Conservation (phyloP, 75 land plant species). For the Cunninghamia lanceolata region DNA sequence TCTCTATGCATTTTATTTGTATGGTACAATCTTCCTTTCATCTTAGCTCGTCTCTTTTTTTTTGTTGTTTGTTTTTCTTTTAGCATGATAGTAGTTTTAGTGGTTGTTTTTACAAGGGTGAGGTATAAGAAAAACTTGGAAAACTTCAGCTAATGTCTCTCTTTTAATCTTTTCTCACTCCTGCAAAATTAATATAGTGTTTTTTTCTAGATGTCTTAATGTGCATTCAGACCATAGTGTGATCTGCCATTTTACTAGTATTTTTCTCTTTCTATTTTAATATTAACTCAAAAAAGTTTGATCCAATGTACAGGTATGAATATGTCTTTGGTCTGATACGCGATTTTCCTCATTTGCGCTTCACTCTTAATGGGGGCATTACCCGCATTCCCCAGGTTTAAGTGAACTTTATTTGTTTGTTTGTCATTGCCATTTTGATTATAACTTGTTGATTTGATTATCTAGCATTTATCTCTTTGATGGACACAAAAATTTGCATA, state of each 20-base stretch:
- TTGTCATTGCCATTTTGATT: neutral
- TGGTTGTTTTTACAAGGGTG: neutral
- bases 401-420: neutral
- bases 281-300: neutral
- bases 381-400: conserved; percentile 42
- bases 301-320: conserved; percentile 44
- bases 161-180: neutral
- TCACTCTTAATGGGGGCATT: conserved; percentile 73
- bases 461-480: neutral
- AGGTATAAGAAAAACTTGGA: neutral
- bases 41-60: neutral
- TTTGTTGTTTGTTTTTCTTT: neutral
- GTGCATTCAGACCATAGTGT: neutral
- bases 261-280: neutral
- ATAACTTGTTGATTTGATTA: neutral
- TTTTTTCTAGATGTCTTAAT: neutral
- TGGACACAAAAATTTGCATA: no score
- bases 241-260: neutral
- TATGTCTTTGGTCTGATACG: conserved; percentile 59
- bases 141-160: neutral
- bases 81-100: neutral
- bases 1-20: neutral
- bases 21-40: neutral
- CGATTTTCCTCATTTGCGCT: conserved; percentile 59
- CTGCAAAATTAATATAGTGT: neutral